These are phyloP conservation scores for Berkeleyomyces rouxiae DNA, from an alignment of 2,329 filamentous ascomycete genomes.

Conservation along the genomic window DNA sequence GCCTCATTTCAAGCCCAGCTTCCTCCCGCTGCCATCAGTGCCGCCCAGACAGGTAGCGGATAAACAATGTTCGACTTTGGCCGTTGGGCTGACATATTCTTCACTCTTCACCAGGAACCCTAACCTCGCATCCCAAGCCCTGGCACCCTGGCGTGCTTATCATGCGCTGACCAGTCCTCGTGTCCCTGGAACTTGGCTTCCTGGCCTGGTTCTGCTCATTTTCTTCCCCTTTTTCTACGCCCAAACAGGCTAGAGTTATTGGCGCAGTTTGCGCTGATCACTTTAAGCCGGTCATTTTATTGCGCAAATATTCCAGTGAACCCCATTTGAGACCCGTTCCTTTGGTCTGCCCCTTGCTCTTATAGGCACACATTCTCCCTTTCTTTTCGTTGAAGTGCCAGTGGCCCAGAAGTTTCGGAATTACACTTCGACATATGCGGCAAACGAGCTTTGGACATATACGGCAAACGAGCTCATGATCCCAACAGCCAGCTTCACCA, in stretches of 20 bases:
- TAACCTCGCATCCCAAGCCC: too few relatives aligned
- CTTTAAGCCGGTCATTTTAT: not conserved
- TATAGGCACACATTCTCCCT: not conserved
- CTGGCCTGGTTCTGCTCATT: not conserved
- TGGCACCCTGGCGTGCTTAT: too few relatives aligned
- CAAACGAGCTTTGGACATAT: conserved; percentile 1
- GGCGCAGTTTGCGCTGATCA: not conserved
- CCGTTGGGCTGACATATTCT: not conserved
- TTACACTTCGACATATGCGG: conserved; percentile 1
- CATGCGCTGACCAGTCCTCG: too few relatives aligned
- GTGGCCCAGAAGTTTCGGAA: not conserved
- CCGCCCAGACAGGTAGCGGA: not conserved
- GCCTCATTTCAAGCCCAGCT: not conserved
- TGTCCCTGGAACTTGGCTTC: not conserved
- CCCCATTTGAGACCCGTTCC: not conserved
- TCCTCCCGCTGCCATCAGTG: not conserved
- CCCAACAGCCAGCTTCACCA: not conserved
- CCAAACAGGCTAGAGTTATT: not conserved
- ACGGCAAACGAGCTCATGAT: conserved; percentile 1
- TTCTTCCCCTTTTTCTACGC: not conserved
- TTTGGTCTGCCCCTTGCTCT: not conserved
- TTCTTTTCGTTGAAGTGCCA: not conserved
- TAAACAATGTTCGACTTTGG: not conserved
- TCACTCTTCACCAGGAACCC: not conserved
- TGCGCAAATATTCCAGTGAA: not conserved